Conservation (phyloP, 192 early-diverging fungal species). For the Podila verticillata region DNA sequence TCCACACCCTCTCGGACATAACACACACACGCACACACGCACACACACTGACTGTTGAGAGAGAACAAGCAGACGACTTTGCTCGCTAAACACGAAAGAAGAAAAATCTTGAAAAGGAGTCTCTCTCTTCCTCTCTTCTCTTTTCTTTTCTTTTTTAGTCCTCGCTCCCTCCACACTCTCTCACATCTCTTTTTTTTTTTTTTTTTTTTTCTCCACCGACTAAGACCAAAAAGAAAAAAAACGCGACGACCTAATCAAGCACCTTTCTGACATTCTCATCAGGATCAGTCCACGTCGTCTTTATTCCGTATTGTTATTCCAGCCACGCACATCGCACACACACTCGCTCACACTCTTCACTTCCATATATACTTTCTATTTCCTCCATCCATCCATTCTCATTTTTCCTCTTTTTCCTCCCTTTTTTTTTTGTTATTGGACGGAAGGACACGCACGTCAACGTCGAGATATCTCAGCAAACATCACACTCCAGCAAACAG, state of each 20-base stretch:
- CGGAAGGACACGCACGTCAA: neutral
- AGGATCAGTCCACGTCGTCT: too few species aligned
- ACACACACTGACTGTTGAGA: too few species aligned
- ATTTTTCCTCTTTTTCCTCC: neutral
- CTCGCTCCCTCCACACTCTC: neutral
- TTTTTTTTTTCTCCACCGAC: neutral
- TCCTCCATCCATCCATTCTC: neutral
- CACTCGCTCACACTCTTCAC: too few species aligned
- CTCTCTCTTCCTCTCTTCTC: neutral
- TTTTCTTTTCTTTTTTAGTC: neutral
- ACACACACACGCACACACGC: too few species aligned
- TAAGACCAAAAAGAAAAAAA: too few species aligned
- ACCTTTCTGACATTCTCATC: too few species aligned
- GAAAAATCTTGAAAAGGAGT: neutral
- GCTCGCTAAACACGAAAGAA: neutral
- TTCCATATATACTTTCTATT: neutral
- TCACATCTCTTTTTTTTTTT: neutral
- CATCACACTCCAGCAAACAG: neutral
- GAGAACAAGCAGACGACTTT: too few species aligned
- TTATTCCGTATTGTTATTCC: too few species aligned
- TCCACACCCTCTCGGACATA: too few species aligned
- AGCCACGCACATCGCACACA: too few species aligned
- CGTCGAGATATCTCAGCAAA: too few species aligned
- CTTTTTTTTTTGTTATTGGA: neutral
- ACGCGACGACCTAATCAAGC: too few species aligned